Conservation (phyloP, 495 filamentous ascomycete genomes). For the Acidomyces sp. region DNA sequence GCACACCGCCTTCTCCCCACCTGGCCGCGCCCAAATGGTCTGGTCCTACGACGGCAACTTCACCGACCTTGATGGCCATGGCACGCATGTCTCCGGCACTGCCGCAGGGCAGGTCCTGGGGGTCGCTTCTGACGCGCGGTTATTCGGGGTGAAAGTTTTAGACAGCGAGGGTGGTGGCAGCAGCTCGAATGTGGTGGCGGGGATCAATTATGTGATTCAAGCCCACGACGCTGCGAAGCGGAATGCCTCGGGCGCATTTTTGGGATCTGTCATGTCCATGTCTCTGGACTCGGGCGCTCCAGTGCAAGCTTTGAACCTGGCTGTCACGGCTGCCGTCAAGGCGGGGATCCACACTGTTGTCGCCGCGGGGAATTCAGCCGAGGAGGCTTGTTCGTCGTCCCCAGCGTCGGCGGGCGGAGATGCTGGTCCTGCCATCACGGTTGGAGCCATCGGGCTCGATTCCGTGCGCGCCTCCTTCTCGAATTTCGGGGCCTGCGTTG, state of each 20-base stretch:
- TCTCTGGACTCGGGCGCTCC: constrained; percentile 26
- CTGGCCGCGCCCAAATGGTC: constrained; percentile 32
- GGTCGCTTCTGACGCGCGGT: constrained; percentile 30
- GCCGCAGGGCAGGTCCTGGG: constrained; percentile 28
- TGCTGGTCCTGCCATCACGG: constrained; percentile 26
- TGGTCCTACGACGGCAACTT: constrained; percentile 23
- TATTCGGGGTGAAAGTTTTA: constrained; percentile 33
- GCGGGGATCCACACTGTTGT: constrained; percentile 31
- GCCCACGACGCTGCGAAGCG: constrained; percentile 25
- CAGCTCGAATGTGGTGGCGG: constrained; percentile 25
- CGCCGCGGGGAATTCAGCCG: constrained; percentile 29
- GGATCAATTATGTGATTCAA: constrained; percentile 30
- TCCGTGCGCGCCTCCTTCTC: constrained; percentile 26
- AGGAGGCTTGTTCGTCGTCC: constrained; percentile 24
- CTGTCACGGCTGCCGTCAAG: constrained; percentile 21
- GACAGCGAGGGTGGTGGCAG: constrained; percentile 26
- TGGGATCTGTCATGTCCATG: constrained; percentile 33
- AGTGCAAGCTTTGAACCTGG: constrained; percentile 23
- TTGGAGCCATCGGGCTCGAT: constrained; percentile 28
- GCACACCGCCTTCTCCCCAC: constrained; percentile 35
- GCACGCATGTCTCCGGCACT: constrained; percentile 33
- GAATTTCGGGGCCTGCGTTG: constrained; percentile 33
- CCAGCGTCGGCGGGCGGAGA: constrained; percentile 27
- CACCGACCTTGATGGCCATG: constrained; percentile 35
- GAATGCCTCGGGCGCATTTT: constrained; percentile 17